A percentile compares a stretch with the other conserved stretches of the same genome.
These are phyloP conservation scores for Phlegmacium glaucopus DNA, from an alignment of 768 basidiomycete species.

Conservation along the genomic window DNA sequence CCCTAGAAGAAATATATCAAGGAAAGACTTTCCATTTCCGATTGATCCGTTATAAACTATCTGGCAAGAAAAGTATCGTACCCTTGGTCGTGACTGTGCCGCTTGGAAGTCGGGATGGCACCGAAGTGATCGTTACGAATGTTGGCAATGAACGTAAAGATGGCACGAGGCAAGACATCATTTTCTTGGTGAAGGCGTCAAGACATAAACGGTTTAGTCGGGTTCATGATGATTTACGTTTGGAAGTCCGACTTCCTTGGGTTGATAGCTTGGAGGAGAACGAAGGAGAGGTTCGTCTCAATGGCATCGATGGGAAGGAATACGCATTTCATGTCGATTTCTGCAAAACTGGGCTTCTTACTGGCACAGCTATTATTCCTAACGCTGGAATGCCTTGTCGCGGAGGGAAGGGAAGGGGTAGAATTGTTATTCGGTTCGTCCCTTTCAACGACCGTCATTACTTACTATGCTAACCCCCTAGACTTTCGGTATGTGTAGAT, in stretches of 20 bases:
- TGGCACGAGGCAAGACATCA: conserved; percentile 55
- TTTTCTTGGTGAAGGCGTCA: conserved; percentile 53
- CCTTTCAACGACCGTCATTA: background rate
- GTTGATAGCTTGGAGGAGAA: conserved; percentile 40
- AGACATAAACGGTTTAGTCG: conserved; percentile 50
- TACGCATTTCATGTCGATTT: conserved; percentile 46
- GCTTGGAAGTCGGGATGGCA: conserved; percentile 51
- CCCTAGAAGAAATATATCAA: conserved; percentile 54
- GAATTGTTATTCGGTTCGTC: conserved; percentile 23
- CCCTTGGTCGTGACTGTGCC: conserved; percentile 51
- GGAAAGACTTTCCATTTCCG: conserved; percentile 50
- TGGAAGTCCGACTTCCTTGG: conserved; percentile 54
- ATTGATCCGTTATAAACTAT: conserved; percentile 47
- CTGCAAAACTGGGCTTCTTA: conserved; percentile 35
- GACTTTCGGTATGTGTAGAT: conserved; percentile 12
- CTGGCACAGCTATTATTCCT: conserved; percentile 42
- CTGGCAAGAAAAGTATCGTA: conserved; percentile 43
- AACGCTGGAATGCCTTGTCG: conserved; percentile 60
- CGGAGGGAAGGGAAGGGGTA: conserved; percentile 19
- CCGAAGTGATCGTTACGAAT: conserved; percentile 47
- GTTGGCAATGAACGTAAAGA: conserved; percentile 57
- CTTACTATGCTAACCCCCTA: conserved; percentile 4
- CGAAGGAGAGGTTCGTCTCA: conserved; percentile 44
- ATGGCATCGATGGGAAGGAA: conserved; percentile 50
- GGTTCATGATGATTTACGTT: conserved; percentile 45